These are phyloP conservation scores for Tirmania nivea DNA, from an alignment of 495 filamentous ascomycete species.

Conservation along the genomic window DNA sequence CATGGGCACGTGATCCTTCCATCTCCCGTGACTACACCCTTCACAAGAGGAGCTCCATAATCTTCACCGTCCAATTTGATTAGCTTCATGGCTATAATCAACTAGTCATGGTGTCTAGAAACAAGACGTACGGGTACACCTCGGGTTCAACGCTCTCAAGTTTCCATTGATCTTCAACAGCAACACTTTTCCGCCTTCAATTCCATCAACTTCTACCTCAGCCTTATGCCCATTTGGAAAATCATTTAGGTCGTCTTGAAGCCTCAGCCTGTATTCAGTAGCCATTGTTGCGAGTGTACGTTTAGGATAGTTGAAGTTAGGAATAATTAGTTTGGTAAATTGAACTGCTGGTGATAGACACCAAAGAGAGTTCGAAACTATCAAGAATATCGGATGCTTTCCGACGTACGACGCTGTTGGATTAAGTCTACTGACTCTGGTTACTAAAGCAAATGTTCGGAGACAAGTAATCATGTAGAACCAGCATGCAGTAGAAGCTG, in stretches of 20 bases:
- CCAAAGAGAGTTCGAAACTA: not conserved
- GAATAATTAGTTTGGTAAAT: not conserved
- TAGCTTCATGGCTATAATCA: not conserved
- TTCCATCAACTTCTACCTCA: slow-evolving; percentile 74
- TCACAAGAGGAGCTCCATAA: slow-evolving; percentile 50
- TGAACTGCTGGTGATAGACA: slow-evolving; percentile 16
- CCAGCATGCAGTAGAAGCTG: too few relatives aligned
- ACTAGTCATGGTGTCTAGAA: too few relatives aligned
- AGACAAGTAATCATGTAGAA: too few relatives aligned
- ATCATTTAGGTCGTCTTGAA: slow-evolving; percentile 37
- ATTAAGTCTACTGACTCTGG: too few relatives aligned
- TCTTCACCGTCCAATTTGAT: slow-evolving; percentile 2
- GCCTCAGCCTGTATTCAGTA: slow-evolving; percentile 64
- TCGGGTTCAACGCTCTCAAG: slow-evolving; percentile 58
- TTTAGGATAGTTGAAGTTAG: not conserved
- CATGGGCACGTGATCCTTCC: slow-evolving; percentile 81
- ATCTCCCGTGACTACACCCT: slow-evolving; percentile 59
- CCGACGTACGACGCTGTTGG: too few relatives aligned
- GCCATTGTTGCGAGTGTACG: not conserved
- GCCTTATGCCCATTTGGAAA: slow-evolving; percentile 60
- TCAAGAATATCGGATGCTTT: too few relatives aligned
- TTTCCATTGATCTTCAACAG: slow-evolving; percentile 54
- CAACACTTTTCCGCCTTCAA: slow-evolving; percentile 66
- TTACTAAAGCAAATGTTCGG: too few relatives aligned
- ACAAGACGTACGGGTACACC: slow-evolving; percentile 56